Evolutionary conservation across 148 eudicot genomes (phyloP).

Genomic region (Nyssa sinensis): DNA sequence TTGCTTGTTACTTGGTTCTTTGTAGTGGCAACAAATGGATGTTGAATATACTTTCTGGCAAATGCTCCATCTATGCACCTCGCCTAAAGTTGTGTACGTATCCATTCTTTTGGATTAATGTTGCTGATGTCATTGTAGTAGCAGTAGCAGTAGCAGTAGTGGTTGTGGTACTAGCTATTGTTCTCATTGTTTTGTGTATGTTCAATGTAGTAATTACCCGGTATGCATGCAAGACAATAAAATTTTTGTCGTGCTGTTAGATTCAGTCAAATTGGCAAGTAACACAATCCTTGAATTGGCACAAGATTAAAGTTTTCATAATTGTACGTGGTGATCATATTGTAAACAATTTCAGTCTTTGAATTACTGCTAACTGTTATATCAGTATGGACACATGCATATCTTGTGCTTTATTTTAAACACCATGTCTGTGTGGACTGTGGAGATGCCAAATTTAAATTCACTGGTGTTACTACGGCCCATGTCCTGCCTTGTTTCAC

Average conservation of each 20-base stretch:
- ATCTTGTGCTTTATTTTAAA: neutral
- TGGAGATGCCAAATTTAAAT: neutral
- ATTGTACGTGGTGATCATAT: neutral
- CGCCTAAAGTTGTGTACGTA: constrained; percentile 85
- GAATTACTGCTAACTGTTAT: constrained; percentile 8
- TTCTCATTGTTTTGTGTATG: neutral
- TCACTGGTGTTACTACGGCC: neutral
- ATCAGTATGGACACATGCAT: neutral
- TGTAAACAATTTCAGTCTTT: too few species aligned
- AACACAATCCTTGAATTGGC: neutral
- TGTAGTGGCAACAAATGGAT: constrained; percentile 99
- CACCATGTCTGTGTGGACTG: too few species aligned
- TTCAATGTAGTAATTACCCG: neutral
- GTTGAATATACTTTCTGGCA: constrained; percentile 98
- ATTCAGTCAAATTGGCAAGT: neutral
- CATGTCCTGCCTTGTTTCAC: too few species aligned
- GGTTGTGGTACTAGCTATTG: neutral
- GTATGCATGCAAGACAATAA: neutral
- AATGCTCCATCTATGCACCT: constrained; percentile 88
- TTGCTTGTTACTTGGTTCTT: constrained; percentile 25
- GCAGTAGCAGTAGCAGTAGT: neutral
- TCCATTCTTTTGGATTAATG: constrained; percentile 5
- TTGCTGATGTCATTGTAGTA: constrained; percentile 11
- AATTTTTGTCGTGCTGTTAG: neutral
- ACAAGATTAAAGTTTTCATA: neutral